A percentile compares a stretch with the other conserved stretches of the same genome.
These are phyloP conservation scores for Eucalyptus caleyi DNA, from an alignment of 345 rosid genomes.

Conservation along the genomic window DNA sequence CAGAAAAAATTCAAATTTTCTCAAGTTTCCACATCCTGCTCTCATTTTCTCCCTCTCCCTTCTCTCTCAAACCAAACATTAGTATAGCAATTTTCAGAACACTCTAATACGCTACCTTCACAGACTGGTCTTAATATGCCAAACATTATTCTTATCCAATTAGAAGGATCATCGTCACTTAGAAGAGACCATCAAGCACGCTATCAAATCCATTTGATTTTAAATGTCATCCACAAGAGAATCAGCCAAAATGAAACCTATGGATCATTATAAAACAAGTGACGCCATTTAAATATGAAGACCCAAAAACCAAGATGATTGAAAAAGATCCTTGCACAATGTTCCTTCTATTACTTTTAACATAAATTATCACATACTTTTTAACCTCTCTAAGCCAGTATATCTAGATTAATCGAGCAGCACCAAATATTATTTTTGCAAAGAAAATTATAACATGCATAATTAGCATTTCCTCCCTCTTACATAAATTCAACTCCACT, in stretches of 20 bases:
- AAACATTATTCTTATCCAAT: neutral
- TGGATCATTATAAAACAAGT: neutral
- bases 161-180: neutral
- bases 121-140: neutral
- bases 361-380: neutral
- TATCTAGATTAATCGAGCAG: neutral
- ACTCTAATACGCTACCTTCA: no score
- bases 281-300: neutral
- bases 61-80: no score
- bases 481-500: neutral
- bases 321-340: neutral
- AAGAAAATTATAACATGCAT: neutral
- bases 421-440: neutral
- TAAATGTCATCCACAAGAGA: neutral
- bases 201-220: neutral
- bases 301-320: neutral
- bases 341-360: neutral
- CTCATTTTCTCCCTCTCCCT: no score
- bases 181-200: neutral
- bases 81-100: no score
- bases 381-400: neutral
- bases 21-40: no score
- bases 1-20: no score
- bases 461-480: neutral
- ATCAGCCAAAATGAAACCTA: neutral